phyloP scores from a whole-genome alignment of 768 basidiomycete genomes.

The Ephemerocybe angulata region DNA sequence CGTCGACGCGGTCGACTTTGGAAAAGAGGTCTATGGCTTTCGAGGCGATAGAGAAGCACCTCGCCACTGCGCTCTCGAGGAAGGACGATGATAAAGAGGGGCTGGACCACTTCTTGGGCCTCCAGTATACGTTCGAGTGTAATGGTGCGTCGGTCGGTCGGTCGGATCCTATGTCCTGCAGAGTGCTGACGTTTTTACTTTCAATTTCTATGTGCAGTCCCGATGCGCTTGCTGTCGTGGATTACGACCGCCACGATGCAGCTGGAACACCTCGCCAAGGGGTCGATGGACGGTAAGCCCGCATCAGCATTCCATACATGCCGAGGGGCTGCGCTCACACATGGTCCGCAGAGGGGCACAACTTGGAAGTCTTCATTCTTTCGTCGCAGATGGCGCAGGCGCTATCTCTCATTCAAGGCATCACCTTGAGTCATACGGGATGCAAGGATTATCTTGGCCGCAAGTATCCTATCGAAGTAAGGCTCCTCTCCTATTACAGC shows the following conservation, averaged over 20 bases:
- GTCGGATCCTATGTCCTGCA: background rate
- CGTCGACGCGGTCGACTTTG: slow-evolving; percentile 55
- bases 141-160: slow-evolving; percentile 51
- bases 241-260: slow-evolving; percentile 46
- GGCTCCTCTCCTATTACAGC: slow-evolving; percentile 7
- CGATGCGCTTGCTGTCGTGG: slow-evolving; percentile 63
- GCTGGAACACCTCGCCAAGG: slow-evolving; percentile 52
- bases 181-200: background rate
- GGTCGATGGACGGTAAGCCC: slow-evolving; percentile 42
- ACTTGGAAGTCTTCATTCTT: slow-evolving; percentile 45
- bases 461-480: slow-evolving; percentile 64
- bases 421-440: slow-evolving; percentile 60
- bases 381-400: slow-evolving; percentile 53
- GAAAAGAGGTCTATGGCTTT: slow-evolving; percentile 54
- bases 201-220: slow-evolving; percentile 54
- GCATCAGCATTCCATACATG: background rate
- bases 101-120: slow-evolving; percentile 52
- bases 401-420: slow-evolving; percentile 73
- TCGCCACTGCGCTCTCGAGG: slow-evolving; percentile 45
- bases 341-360: slow-evolving; percentile 29
- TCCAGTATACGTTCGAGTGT: slow-evolving; percentile 81
- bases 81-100: slow-evolving; percentile 37
- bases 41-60: slow-evolving; percentile 48
- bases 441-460: slow-evolving; percentile 73
- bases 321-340: slow-evolving; percentile 7